Base-by-base conservation (phyloP, 2,329 filamentous ascomycete genomes). In the Fusarium camptoceras region DNA sequence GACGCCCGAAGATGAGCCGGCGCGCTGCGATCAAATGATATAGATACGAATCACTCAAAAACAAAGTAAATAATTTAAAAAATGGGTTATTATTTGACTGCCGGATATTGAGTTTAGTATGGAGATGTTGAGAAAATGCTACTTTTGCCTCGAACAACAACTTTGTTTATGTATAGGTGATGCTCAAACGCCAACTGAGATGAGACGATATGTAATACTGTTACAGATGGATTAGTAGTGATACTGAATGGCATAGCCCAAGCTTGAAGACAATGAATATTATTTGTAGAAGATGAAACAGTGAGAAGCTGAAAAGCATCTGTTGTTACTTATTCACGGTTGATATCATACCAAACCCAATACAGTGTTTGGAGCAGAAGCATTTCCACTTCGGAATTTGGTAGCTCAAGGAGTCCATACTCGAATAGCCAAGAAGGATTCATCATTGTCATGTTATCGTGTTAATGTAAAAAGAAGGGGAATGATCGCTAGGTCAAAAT, bases 1-100 rank as follows among this genome's bases (percentile, higher is more conserved):
- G 34, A 18, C 12, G 18, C 57, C 72, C 73, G 72, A 67, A 57
- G 73, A 72, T 73, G 43, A 67, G 27, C 72, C 73, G 73, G 34
- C 9, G 31, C 24, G 10, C 8, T n/a, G 39, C 12, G 34, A 27
- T 20, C 15, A n/a, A 20, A 27, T 65, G 2, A 43, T 44, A 49
- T 34, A 42, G 53, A 46, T 41, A 50, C 18, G n/a, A 37, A 37
- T 37, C 34, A 37, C 34, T n/a, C 34, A n/a, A n/a, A 10, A 37
- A 12, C 3, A 37, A 37, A 37, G 10, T 12, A 12, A 12, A 37
- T n/a, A 37, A 11, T n/a, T n/a, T 11, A n/a, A n/a, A 37, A n/a
- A n/a, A 37, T 10, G 18, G 3, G 12, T n/a, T 16, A 10, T 18
- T 37, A 37, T 37, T n/a, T 10, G 34, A 11, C 12, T 37, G 9